Evolutionary conservation across 2,329 filamentous ascomycete species (phyloP), one percentile per base, ranked within the genome.

Genomic region (Alternaria sp.): DNA sequence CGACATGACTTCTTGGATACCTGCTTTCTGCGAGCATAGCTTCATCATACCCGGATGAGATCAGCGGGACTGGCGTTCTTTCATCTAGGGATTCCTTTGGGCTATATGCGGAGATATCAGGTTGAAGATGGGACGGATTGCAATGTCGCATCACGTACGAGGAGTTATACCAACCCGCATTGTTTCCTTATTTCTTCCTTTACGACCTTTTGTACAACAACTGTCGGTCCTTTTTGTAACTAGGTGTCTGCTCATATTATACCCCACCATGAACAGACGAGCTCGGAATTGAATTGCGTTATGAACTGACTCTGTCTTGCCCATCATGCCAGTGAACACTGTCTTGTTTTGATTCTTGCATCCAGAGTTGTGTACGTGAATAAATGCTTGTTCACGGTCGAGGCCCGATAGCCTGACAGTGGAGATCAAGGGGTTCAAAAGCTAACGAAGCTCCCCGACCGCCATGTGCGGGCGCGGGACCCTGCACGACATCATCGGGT

Each of bases 11-110:
- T 70, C 57, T 67, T 69, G 51, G 62, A 65, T 58, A 66, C 63
- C 67, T 68, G 69, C 72, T 50, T 64, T 72, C 67, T 71, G 71
- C 68, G 67, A 70, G 74, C 73, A 75, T 71, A 61, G 63, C 55
- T 71, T 70, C 67, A 66, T 72, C 71, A 65, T 59, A 59, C 66
- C 66, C 62, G 63, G 67, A 69, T 63, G 66, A 57, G 13, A 65
- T 66, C 59, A 65, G 65, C 53, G 63, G 65, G 64, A 65, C 64
- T 66, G 73, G 73, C 72, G 71, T 75, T 73, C 61, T 57, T 62
- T 58, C 56, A 68, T 61, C 59, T 60, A 57, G 67, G 67, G 45
- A 55, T 58, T 32, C 43, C 59, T 64, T 62, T 59, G 58, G 52
- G 60, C 50, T 53, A 61, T 56, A 47, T 62, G 45, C 51, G 51